Percentiles rank a stretch among this genome's conserved stretches.
Evolutionary conservation across 805 yeast genomes (phyloP).

Genomic region (Candida chilensis): DNA sequence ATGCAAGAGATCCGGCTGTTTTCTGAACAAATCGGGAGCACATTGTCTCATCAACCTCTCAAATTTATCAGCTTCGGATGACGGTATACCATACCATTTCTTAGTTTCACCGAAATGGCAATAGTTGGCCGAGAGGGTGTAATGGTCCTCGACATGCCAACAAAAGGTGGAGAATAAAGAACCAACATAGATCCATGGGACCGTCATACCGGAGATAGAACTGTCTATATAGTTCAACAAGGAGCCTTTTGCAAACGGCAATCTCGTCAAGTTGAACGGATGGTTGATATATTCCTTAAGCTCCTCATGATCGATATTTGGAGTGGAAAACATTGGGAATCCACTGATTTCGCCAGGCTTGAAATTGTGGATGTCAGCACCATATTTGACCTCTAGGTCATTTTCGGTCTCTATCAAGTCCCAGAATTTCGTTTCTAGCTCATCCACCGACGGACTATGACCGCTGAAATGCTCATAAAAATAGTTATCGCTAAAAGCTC

Average conservation of each 20-base stretch:
- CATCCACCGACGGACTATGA: slow-evolving; percentile 24
- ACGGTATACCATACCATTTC: slow-evolving; percentile 91
- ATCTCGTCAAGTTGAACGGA: slow-evolving; percentile 67
- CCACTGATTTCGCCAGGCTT: slow-evolving; percentile 64
- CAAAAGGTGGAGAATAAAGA: slow-evolving; percentile 87
- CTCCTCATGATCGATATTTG: slow-evolving; percentile 8
- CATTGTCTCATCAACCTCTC: slow-evolving; percentile 49
- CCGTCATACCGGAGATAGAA: slow-evolving; percentile 84
- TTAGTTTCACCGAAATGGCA: slow-evolving; percentile 87
- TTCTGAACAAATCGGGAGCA: slow-evolving; percentile 75
- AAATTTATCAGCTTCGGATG: slow-evolving; percentile 50
- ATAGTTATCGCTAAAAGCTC: slow-evolving; percentile 33
- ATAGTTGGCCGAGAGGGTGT: slow-evolving; percentile 83
- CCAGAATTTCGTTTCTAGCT: slow-evolving; percentile 67
- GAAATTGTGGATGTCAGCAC: slow-evolving; percentile 74
- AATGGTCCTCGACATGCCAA: slow-evolving; percentile 96
- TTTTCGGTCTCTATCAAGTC: slow-evolving; percentile 25
- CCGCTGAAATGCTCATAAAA: slow-evolving; percentile 22
- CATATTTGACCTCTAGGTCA: slow-evolving; percentile 61
- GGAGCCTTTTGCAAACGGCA: slow-evolving; percentile 66
- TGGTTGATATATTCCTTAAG: slow-evolving; percentile 35
- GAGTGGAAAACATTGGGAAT: slow-evolving; percentile 44
- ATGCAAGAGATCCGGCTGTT: slow-evolving; percentile 84
- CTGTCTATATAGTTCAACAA: slow-evolving; percentile 55
- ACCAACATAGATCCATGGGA: slow-evolving; percentile 93